Evolutionary conservation across 495 filamentous ascomycete genomes (phyloP), one percentile per base, ranked within the genome.

Genomic region (Tetracladium setigerum): DNA sequence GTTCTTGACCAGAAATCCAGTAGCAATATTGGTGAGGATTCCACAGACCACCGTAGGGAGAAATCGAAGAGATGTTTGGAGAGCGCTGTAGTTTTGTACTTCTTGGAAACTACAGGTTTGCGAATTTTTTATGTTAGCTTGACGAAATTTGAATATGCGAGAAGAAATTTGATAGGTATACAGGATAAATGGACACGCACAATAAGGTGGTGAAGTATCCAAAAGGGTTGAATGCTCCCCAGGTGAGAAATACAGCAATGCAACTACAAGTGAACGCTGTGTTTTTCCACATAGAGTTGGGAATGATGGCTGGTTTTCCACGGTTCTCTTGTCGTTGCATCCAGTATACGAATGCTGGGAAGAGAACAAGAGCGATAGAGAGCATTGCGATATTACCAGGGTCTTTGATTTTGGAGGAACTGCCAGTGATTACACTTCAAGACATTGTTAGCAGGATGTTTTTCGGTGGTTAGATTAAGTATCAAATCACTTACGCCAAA

Each of bases 31-130:
- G 24, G 72, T 57, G 0, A 78, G 19, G 0, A 72, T 57, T 6
- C 78, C 79, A 13, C 65, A 59, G 15, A 82, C 57, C 0, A 78
- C 62, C 43, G 67, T 67, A 0, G 82, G 80, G 4, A 84, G 59
- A 18, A 84, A 67, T 13, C 71, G 70, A 10, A 79, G 35, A 0
- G 74, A 67, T 17, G 76, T 64, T 22, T 67, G 55, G 6, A 80
- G 61, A 7, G 75, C 62, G 12, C 58, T 55, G 9, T 64, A 53
- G 5, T 56, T 16, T 44, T 77, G 74, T 5, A 74, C 64, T 8
- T 71, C 51, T 50, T 80, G 74, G 62, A 78, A 80, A 48, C 46
- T 49, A 35, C 24, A 46, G 19, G 22, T 6, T 46, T 9, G 27
- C 17, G 14, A 4, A 18, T 19, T 40, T n/a, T n/a, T n/a, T n/a